phyloP scores from a whole-genome alignment of 2,329 filamentous ascomycete genomes.

The Fonsecaea pedrosoi region DNA sequence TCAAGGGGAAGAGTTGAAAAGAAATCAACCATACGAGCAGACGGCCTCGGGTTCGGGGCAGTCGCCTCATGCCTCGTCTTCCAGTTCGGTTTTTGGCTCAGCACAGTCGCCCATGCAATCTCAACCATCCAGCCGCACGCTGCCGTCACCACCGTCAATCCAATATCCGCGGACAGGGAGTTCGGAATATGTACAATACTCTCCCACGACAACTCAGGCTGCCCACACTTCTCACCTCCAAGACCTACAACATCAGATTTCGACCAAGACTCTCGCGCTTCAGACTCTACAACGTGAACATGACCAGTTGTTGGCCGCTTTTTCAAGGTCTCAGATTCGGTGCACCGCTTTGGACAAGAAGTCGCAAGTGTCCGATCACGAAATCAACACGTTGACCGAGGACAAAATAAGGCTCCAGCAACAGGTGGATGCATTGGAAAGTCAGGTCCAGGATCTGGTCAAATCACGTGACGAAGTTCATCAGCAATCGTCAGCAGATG shows the following conservation, averaged over 20 bases:
- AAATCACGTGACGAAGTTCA: conserved; percentile 56
- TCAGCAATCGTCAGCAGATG: conserved; percentile 51
- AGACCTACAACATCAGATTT: conserved; percentile 62
- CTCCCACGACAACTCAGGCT: conserved; percentile 34
- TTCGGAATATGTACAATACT: conserved; percentile 27
- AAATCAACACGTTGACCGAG: conserved; percentile 59
- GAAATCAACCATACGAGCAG: conserved; percentile 30
- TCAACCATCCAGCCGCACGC: conserved; percentile 33
- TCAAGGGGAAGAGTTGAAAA: conserved; percentile 32
- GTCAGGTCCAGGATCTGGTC: conserved; percentile 57
- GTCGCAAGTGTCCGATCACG: conserved; percentile 57
- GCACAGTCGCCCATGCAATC: conserved; percentile 35
- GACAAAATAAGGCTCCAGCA: conserved; percentile 58
- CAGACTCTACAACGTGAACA: conserved; percentile 63
- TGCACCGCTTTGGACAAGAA: conserved; percentile 60
- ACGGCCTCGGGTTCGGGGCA: conserved; percentile 20
- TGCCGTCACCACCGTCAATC: conserved; percentile 40
- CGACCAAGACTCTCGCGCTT: conserved; percentile 59
- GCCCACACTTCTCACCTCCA: conserved; percentile 52
- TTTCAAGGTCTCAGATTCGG: conserved; percentile 54
- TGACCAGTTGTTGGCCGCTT: conserved; percentile 59
- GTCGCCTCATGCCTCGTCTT: conserved; percentile 35
- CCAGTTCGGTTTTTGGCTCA: conserved; percentile 31
- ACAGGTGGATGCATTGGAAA: conserved; percentile 57
- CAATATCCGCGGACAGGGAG: conserved; percentile 31